phyloP scores from a whole-genome alignment of 208 protist species.

The Porcisia hertigi region DNA sequence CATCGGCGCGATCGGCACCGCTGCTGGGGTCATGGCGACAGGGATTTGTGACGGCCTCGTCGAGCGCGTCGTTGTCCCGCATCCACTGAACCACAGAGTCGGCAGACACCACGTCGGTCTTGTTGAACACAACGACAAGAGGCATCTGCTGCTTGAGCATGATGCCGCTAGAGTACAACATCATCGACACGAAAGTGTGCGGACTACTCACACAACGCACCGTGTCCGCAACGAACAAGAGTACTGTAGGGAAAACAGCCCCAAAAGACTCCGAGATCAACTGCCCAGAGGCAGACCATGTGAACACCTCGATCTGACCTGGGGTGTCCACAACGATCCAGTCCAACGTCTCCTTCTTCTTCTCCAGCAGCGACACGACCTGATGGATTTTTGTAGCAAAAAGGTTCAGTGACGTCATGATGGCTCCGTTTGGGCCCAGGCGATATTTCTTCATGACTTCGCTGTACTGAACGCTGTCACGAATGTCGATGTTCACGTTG shows the following conservation, averaged over 20 bases:
- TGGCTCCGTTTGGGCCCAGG: slow-evolving; percentile 98
- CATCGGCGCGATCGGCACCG: background rate
- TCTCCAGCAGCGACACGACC: slow-evolving; percentile 92
- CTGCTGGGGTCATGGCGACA: background rate
- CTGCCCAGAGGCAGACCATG: slow-evolving; percentile 97
- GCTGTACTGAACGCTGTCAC: slow-evolving; percentile 99
- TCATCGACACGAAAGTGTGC: slow-evolving; percentile 99
- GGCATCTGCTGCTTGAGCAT: slow-evolving; percentile 98
- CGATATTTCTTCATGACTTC: slow-evolving; percentile 98
- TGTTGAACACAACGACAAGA: slow-evolving; percentile 98
- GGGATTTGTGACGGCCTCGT: slow-evolving; percentile 67
- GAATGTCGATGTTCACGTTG: slow-evolving; percentile 98
- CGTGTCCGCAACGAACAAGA: slow-evolving; percentile 98
- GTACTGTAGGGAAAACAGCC: slow-evolving; percentile 93
- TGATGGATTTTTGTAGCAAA: slow-evolving; percentile 99
- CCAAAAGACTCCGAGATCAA: slow-evolving; percentile 97
- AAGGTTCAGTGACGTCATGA: slow-evolving; percentile 98
- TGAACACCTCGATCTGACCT: slow-evolving; percentile 99
- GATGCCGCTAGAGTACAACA: slow-evolving; percentile 99
- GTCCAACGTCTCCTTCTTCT: slow-evolving; percentile 69
- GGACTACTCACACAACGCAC: slow-evolving; percentile 89
- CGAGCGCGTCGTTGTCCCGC: slow-evolving; percentile 91
- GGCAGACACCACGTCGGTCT: slow-evolving; percentile 93
- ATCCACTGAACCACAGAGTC: slow-evolving; percentile 94
- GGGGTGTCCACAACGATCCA: slow-evolving; percentile 99